Percentiles rank a stretch among this genome's conserved stretches.
phyloP scores from a whole-genome alignment of 2,329 filamentous ascomycete species.

The Fusarium coffeatum region DNA sequence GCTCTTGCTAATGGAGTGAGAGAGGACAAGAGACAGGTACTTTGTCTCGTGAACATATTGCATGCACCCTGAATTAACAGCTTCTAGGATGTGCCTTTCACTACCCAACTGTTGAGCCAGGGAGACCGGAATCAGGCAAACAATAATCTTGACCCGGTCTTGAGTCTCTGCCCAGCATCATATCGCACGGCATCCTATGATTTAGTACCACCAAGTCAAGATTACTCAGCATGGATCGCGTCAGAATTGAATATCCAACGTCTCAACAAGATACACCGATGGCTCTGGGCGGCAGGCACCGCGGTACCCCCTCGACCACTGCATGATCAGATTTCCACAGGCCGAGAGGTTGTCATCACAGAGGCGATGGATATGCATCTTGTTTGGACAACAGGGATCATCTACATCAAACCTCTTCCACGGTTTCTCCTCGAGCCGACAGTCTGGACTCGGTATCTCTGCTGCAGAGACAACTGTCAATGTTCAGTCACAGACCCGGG shows the following conservation, averaged over 20 bases:
- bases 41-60: fast-evolving
- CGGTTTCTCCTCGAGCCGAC: neutral
- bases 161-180: neutral
- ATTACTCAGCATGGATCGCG: neutral
- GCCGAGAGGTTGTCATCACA: neutral
- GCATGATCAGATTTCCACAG: neutral
- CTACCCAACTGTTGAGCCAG: neutral
- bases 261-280: neutral
- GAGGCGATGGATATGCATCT: neutral
- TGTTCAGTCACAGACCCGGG: neutral
- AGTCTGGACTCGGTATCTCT: neutral
- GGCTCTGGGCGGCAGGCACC: neutral
- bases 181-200: neutral
- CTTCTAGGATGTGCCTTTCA: neutral
- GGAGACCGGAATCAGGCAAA: neutral
- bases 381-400: neutral
- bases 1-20: neutral
- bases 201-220: neutral
- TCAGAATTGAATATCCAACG: neutral
- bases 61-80: neutral
- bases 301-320: neutral
- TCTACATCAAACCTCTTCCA: neutral
- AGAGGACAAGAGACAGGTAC: neutral
- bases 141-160: neutral
- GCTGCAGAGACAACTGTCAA: neutral